Conservation (phyloP, 164 flowering plant species). For the Nymphaea thermarum region DNA sequence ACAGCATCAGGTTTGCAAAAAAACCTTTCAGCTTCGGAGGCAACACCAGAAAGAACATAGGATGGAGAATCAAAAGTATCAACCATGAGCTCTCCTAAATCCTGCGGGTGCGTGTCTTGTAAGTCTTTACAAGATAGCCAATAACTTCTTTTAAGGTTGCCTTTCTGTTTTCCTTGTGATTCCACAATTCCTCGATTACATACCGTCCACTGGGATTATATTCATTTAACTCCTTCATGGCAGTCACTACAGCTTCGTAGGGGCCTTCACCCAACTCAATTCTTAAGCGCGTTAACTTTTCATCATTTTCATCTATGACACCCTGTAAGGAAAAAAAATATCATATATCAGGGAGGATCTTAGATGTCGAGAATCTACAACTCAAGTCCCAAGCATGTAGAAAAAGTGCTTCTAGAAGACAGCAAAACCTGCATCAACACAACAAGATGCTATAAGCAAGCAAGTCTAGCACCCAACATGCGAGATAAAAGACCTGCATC, state of each 20-base stretch:
- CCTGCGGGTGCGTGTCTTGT: conserved; percentile 11
- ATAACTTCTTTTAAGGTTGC: conserved; percentile 40
- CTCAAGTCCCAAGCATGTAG: not conserved
- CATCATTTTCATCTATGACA: conserved; percentile 39
- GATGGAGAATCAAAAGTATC: no score
- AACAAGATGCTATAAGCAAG: no score
- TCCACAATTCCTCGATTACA: conserved; percentile 40
- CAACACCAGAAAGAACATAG: no score
- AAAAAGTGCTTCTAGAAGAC: not conserved
- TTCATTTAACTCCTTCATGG: conserved; percentile 37
- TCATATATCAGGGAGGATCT: not conserved
- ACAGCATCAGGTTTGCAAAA: no score
- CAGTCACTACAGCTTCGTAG: conserved; percentile 26
- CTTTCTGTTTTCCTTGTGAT: conserved; percentile 31
- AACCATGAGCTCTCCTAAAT: no score
- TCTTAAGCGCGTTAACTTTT: conserved; percentile 25
- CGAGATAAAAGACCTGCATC: no score
- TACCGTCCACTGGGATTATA: conserved; percentile 55
- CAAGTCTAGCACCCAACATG: no score
- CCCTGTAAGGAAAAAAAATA: conserved; percentile 19
- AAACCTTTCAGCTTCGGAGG: no score
- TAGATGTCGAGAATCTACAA: not conserved
- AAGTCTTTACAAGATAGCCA: conserved; percentile 13
- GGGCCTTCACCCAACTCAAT: conserved; percentile 29
- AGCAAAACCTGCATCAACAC: not conserved